A percentile compares a stretch with the other conserved stretches of the same genome.
Evolutionary conservation across 257 asterid species (phyloP).

Genomic region (Asclepias syriaca): DNA sequence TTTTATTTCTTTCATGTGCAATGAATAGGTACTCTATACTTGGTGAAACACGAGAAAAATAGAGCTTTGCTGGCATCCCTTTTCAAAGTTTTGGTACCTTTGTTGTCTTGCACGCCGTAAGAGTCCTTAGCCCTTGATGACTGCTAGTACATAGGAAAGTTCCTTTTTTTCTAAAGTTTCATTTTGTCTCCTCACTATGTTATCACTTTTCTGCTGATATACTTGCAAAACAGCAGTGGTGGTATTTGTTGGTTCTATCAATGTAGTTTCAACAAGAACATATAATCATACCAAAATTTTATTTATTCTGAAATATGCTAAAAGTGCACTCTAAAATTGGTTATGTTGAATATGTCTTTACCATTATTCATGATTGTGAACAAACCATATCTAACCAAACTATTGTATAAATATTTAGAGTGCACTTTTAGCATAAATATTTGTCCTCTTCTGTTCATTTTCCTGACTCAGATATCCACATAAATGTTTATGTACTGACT

Average conservation of each 20-base stretch:
- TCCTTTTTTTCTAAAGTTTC: not conserved
- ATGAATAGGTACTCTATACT: constrained; percentile 58
- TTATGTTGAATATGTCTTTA: not conserved
- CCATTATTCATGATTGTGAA: not conserved
- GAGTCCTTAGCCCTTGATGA: constrained; percentile 20
- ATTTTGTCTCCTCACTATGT: constrained; percentile 13
- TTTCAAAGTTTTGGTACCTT: constrained; percentile 66
- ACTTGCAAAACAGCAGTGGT: not conserved
- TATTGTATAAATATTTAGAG: not conserved
- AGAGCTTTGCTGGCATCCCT: constrained; percentile 63
- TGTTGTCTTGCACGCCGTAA: constrained; percentile 95
- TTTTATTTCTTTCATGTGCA: not conserved
- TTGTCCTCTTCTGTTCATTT: not conserved
- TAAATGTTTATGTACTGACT: not conserved
- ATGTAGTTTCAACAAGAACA: not conserved
- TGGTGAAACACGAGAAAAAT: constrained; percentile 66
- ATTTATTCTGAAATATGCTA: not conserved
- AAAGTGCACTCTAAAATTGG: not conserved
- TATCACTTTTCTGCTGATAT: constrained; percentile 12
- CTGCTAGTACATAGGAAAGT: not conserved
- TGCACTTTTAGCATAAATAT: too few species aligned
- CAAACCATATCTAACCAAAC: not conserved
- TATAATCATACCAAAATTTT: too few species aligned
- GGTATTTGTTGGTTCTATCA: constrained; percentile 13
- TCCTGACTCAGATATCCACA: not conserved